phyloP scores from a whole-genome alignment of 306 rosid species.

The Vigna mungo region DNA sequence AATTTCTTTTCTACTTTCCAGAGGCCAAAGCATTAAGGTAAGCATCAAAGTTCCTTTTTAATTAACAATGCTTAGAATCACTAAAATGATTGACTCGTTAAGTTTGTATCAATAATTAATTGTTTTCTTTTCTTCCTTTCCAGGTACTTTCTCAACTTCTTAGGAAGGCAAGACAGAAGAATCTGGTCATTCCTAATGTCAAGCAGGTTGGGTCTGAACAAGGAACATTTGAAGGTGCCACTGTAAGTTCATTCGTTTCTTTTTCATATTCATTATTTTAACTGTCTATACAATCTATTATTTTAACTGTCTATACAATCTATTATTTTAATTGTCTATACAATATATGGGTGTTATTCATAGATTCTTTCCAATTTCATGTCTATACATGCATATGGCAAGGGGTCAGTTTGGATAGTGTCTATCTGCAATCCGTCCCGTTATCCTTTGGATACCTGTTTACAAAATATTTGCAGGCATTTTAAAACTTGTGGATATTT shows the following conservation, averaged over 20 bases:
- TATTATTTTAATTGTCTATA: neutral
- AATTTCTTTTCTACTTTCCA: slow-evolving; percentile 90
- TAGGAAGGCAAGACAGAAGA: slow-evolving; percentile 94
- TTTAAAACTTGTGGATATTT: too few species aligned
- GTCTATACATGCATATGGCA: too few species aligned
- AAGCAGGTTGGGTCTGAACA: slow-evolving; percentile 97
- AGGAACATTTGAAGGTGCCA: slow-evolving; percentile 98
- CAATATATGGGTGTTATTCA: too few species aligned
- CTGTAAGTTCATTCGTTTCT: slow-evolving; percentile 67
- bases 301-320: neutral
- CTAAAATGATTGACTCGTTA: slow-evolving; percentile 21
- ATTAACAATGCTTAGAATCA: slow-evolving; percentile 7
- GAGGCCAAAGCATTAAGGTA: slow-evolving; percentile 98
- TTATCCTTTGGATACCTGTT: too few species aligned
- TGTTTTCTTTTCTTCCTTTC: slow-evolving; percentile 27
- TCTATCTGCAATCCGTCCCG: rapidly evolving
- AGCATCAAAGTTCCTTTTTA: neutral
- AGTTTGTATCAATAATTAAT: slow-evolving; percentile 31
- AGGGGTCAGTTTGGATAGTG: too few species aligned
- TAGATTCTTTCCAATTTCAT: too few species aligned
- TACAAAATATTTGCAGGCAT: too few species aligned
- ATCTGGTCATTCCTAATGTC: slow-evolving; percentile 82
- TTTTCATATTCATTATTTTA: slow-evolving; percentile 19
- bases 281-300: neutral
- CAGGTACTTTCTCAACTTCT: slow-evolving; percentile 99